Evolutionary conservation across 2,329 filamentous ascomycete species (phyloP).

Genomic region (Paraphaeosphaeria sporulosa): DNA sequence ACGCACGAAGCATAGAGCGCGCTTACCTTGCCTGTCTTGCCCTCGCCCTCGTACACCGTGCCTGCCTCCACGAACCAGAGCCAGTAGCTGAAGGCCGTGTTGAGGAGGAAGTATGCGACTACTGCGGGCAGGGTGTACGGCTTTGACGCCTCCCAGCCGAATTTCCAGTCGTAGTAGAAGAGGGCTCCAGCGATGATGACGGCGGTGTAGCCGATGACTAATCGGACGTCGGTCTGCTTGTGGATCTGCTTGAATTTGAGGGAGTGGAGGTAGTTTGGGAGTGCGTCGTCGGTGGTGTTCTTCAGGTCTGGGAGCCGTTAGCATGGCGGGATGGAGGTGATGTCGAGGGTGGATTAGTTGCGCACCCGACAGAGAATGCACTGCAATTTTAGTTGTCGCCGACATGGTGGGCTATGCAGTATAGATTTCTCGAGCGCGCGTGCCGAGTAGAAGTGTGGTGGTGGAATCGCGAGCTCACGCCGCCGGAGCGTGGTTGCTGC

Average conservation of each 20-base stretch:
- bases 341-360: not conserved
- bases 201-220: constrained; percentile 82
- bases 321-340: constrained; percentile 10
- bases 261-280: constrained; percentile 90
- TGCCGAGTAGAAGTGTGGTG: not conserved
- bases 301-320: constrained; percentile 75
- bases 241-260: constrained; percentile 86
- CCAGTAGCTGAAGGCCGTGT: constrained; percentile 82
- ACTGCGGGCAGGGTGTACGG: constrained; percentile 82
- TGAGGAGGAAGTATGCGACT: constrained; percentile 78
- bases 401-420: constrained; percentile 36
- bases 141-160: constrained; percentile 88
- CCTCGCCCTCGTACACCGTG: constrained; percentile 79
- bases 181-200: constrained; percentile 81
- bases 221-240: constrained; percentile 79
- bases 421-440: not conserved
- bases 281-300: constrained; percentile 93
- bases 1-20: not conserved
- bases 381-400: constrained; percentile 62
- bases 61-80: constrained; percentile 83
- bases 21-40: constrained; percentile 70
- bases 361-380: constrained; percentile 72
- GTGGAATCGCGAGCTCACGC: constrained; percentile 15
- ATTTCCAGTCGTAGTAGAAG: constrained; percentile 90
- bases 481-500: constrained; percentile 23